Conservation (phyloP, 2,329 filamentous ascomycete genomes). For the Dactylellina drechsleri region DNA sequence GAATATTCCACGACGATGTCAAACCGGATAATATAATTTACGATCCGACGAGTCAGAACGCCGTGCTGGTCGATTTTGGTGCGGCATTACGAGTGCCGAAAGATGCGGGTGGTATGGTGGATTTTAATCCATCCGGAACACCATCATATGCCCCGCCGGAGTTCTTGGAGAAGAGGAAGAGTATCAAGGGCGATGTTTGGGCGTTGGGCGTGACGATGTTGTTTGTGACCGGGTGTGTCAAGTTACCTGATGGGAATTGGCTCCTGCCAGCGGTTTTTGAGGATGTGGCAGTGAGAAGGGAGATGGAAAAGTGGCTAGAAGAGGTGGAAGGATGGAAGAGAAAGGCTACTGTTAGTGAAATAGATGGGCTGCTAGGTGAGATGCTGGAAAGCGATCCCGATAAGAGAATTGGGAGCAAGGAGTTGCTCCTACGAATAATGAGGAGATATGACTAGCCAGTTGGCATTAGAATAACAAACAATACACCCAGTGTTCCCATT, state of each 20-base stretch:
- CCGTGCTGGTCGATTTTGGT: slow-evolving; percentile 52
- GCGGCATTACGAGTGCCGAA: slow-evolving; percentile 39
- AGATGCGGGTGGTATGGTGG: not conserved
- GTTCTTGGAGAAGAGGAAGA: slow-evolving; percentile 34
- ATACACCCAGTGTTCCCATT: too few relatives aligned
- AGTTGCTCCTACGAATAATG: not conserved
- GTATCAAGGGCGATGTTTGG: slow-evolving; percentile 46
- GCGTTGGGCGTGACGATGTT: slow-evolving; percentile 53
- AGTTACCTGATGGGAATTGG: slow-evolving; percentile 47
- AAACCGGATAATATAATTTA: slow-evolving; percentile 55
- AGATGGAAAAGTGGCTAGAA: slow-evolving; percentile 20
- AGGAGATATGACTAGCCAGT: too few relatives aligned
- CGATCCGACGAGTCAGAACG: slow-evolving; percentile 12
- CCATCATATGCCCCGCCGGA: slow-evolving; percentile 51
- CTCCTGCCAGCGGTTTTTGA: slow-evolving; percentile 40
- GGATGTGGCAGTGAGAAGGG: slow-evolving; percentile 1
- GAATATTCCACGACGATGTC: slow-evolving; percentile 51
- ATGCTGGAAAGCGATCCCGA: slow-evolving; percentile 26
- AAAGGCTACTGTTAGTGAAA: not conserved
- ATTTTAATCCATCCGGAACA: slow-evolving; percentile 52
- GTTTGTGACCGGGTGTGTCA: slow-evolving; percentile 34
- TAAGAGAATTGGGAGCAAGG: slow-evolving; percentile 10
- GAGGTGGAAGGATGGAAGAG: slow-evolving; percentile 21
- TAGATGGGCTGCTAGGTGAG: slow-evolving; percentile 10
- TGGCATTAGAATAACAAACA: too few relatives aligned